Evolutionary conservation across 208 protist genomes (phyloP).

Genomic region (Leishmania amazonensis): DNA sequence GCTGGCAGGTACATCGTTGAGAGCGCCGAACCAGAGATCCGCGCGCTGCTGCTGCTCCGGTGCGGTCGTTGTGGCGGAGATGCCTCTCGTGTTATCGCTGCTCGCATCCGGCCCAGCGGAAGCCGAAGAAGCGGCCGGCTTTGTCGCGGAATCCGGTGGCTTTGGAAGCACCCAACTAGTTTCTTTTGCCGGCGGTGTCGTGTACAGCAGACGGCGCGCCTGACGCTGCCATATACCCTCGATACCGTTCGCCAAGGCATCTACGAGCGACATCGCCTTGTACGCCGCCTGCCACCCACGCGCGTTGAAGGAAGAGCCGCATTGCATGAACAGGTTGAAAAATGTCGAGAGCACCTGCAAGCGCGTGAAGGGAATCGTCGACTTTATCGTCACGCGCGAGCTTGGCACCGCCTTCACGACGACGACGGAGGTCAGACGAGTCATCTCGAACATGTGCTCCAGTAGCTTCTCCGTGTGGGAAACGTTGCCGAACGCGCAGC

Average conservation of each 20-base stretch:
- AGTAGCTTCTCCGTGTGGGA: slow-evolving; percentile 69
- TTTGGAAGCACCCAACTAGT: neutral
- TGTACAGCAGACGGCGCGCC: slow-evolving; percentile 22
- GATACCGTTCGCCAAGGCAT: slow-evolving; percentile 76
- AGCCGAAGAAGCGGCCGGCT: neutral
- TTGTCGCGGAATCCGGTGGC: neutral
- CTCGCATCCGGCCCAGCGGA: neutral
- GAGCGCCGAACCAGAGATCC: slow-evolving; percentile 80
- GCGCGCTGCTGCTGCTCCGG: slow-evolving; percentile 16
- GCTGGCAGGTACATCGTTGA: slow-evolving; percentile 53
- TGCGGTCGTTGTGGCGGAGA: neutral
- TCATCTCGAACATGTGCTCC: slow-evolving; percentile 65
- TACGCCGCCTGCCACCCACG: slow-evolving; percentile 74
- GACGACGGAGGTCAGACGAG: slow-evolving; percentile 54
- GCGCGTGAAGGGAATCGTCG: slow-evolving; percentile 49
- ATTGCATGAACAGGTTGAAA: slow-evolving; percentile 68
- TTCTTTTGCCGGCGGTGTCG: slow-evolving; percentile 5
- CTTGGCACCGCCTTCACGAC: slow-evolving; percentile 28
- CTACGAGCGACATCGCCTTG: slow-evolving; percentile 70
- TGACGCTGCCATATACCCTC: slow-evolving; percentile 77
- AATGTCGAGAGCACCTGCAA: slow-evolving; percentile 65
- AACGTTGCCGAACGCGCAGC: slow-evolving; percentile 75
- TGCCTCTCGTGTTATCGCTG: neutral
- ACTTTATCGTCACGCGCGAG: slow-evolving; percentile 41
- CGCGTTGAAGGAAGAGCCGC: slow-evolving; percentile 63